Base-by-base conservation (phyloP, 805 yeast genomes). In the Maudiozyma saulgeensis region DNA sequence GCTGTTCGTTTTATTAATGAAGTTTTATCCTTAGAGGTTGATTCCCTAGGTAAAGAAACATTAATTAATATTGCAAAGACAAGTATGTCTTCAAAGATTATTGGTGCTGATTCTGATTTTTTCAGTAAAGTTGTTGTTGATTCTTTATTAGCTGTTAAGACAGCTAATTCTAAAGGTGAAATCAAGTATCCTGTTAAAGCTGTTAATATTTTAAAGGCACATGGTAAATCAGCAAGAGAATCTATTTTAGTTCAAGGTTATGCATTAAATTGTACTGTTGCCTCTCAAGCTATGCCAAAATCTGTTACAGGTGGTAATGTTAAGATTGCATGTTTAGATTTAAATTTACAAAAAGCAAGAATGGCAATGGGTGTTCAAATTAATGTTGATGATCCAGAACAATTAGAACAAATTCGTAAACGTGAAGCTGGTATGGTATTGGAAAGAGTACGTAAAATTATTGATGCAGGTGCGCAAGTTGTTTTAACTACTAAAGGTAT, bases 291-390 rank as follows among this genome's bases (percentile, higher is more conserved):
- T 16, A 95, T 93, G 98, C 75, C 80, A 54, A 87, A 84, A 61
- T 73, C 76, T 46, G 49, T 63, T 52, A 55, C 52, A 38, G 67
- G 66, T 32, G 68, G 68, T 42, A 68, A 77, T 56, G 95, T 96
- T 44, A 82, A 81, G 58, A 86, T 89, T 57, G 97, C 97, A 2
- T 81, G 88, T 56, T 75, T 89, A 61, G 97, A 89, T 70, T 79
- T 93, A 68, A 91, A 95, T 69, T 74, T 93, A 63, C 99, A 95
- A 67, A 91, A 90, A 68, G 93, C 96, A 2, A 81, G 90, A 65
- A 88, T 93, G 96, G 96, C 97, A 41, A 81, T 93, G 81, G 99
- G 99, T 49, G 98, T 93, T 47, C 95, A 89, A 68, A 87, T 93
- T 68, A 90, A 90, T 65, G 88, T 93, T 63, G 96, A 87, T 60